Conservation (phyloP, 345 rosid species). For the Limnanthes douglasii region DNA sequence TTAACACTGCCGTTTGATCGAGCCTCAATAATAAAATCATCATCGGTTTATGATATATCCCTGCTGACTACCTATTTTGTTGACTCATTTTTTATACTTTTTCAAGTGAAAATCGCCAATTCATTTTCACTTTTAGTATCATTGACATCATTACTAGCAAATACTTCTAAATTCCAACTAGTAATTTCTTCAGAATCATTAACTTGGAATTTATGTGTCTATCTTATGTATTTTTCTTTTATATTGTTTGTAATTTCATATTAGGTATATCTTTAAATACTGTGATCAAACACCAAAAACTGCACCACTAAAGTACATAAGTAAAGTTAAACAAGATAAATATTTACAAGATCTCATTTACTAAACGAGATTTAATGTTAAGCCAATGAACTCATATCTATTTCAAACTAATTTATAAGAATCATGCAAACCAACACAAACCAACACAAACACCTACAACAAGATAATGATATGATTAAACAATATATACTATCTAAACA, state of each 20-base stretch:
- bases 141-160: no score
- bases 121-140: no score
- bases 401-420: neutral
- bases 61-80: no score
- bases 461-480: neutral
- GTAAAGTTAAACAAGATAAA: neutral
- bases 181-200: constrained; percentile 41
- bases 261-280: constrained; percentile 13
- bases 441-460: no score
- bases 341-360: neutral
- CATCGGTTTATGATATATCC: no score
- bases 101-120: no score
- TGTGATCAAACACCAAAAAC: constrained; percentile 5
- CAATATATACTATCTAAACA: no score
- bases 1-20: no score
- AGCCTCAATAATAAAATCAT: no score
- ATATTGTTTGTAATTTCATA: constrained; percentile 10
- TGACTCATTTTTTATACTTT: no score
- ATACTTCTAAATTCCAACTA: no score
- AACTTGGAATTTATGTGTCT: constrained; percentile 25
- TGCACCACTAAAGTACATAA: neutral
- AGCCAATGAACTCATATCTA: neutral
- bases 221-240: constrained; percentile 18
- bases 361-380: constrained; percentile 1
- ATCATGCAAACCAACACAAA: neutral